Base-by-base conservation (phyloP, 768 basidiomycete species). In the Boletus eberwhitei region DNA sequence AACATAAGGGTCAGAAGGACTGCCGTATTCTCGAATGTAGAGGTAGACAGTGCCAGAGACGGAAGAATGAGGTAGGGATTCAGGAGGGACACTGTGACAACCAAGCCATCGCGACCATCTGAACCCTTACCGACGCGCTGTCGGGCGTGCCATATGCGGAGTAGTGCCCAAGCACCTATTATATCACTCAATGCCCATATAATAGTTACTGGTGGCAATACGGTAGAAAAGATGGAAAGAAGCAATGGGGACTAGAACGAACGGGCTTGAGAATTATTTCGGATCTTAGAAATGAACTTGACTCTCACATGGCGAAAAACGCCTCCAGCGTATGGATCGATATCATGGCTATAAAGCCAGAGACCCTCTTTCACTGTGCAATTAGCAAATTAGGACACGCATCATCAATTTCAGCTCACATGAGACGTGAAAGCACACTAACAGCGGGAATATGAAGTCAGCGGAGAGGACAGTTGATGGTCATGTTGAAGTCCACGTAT, bases 1-100 rank as follows among this genome's bases (percentile, higher is more conserved):
- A 85, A 86, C 75, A 85, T 80, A 38, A 97, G 68, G 5, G 86
- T 64, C 2, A 87, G 61, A 2, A 96, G 74, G 31, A 84, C 73
- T 7, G 91, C 69, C 2, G 85, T 76, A 66, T 91, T 96, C 64
- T 96, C 92, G 16, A 98, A 75, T 2, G 84, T 80, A 0, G 92
- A 87, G 0, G 91, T 91, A 0, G 95, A 95, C 11, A 85, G 74
- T 0, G 93, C 89, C 8, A 96, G 74, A 31, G 84, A 86, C 0
- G 93, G n/a, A n/a, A 93, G 75, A 53, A 95, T 69, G 9, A 90
- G 71, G 68, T 97, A 97, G 3, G 97, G 97, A 61, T 98, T 97
- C 47, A 96, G 70, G 19, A 97, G 81, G 71, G 88, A 95, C 43
- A 81, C 70, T 8, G 83, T 77, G 17, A 82, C 85, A 31, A 95